Evolutionary conservation across 129 eudicot genomes (phyloP).

Genomic region (Artemisia annua): DNA sequence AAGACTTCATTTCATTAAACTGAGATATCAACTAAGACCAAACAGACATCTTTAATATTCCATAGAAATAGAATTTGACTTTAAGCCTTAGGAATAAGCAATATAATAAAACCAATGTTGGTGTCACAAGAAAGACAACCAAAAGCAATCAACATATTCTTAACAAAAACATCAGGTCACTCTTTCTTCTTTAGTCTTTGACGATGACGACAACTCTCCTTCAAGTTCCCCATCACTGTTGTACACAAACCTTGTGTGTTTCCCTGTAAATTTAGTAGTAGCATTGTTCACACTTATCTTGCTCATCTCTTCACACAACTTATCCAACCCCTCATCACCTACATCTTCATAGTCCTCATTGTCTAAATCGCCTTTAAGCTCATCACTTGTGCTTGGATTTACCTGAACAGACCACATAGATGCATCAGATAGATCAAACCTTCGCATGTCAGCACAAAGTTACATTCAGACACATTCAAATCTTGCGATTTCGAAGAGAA

Average conservation of each 20-base stretch:
- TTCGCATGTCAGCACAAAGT: neutral
- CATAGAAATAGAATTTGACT: too few species aligned
- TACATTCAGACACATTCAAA: too few species aligned
- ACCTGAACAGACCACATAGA: conserved; percentile 82
- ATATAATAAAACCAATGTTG: conserved; percentile 4
- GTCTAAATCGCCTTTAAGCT: conserved; percentile 25
- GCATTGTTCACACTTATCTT: conserved; percentile 46
- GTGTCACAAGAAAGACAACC: conserved; percentile 46
- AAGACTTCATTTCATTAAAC: too few species aligned
- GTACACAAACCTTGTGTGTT: conserved; percentile 74
- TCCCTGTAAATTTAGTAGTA: conserved; percentile 39
- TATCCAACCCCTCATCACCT: conserved; percentile 41
- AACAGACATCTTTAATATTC: too few species aligned
- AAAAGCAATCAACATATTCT: conserved; percentile 21
- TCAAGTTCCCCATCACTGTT: conserved; percentile 75
- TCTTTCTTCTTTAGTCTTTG: conserved; percentile 34
- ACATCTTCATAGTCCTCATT: conserved; percentile 37
- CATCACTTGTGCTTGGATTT: conserved; percentile 67
- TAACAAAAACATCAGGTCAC: neutral
- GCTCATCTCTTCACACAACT: conserved; percentile 66
- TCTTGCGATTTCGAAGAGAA: conserved; percentile 51
- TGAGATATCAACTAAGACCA: too few species aligned
- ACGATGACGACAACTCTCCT: conserved; percentile 33
- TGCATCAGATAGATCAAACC: conserved; percentile 34
- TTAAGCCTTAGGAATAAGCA: neutral